Conservation (phyloP, 768 basidiomycete species). For the Erythrobasidium yunnanense region DNA sequence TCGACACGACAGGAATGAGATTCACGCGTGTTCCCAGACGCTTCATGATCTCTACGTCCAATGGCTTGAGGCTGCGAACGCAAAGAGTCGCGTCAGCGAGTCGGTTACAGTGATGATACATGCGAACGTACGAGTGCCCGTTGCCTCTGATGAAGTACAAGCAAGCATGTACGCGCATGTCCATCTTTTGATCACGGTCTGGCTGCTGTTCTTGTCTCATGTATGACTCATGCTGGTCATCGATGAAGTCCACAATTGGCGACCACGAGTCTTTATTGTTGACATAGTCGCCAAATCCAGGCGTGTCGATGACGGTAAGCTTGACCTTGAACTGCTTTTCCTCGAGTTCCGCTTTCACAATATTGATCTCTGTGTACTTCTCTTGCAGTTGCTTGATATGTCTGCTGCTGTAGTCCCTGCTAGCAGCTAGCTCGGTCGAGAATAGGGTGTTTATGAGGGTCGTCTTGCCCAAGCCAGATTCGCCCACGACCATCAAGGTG, state of each 20-base stretch:
- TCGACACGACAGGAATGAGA: slow-evolving; percentile 91
- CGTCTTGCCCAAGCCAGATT: slow-evolving; percentile 84
- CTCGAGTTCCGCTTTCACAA: slow-evolving; percentile 98
- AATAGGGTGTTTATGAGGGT: slow-evolving; percentile 96
- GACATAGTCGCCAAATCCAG: slow-evolving; percentile 99
- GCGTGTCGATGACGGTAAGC: slow-evolving; percentile 96
- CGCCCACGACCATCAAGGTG: slow-evolving; percentile 99
- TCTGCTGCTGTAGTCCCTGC: slow-evolving; percentile 79
- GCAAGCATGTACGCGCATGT: slow-evolving; percentile 91
- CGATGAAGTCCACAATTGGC: slow-evolving; percentile 94
- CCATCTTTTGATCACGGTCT: slow-evolving; percentile 83
- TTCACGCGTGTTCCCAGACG: slow-evolving; percentile 95
- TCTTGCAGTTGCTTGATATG: slow-evolving; percentile 85
- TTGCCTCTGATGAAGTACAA: slow-evolving; percentile 93
- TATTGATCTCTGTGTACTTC: slow-evolving; percentile 89
- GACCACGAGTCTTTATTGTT: slow-evolving; percentile 99
- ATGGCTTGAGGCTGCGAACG: slow-evolving; percentile 65
- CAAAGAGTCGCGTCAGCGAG: background rate
- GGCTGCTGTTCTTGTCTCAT: slow-evolving; percentile 89
- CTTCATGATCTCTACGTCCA: slow-evolving; percentile 99
- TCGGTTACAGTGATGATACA: background rate
- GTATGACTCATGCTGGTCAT: slow-evolving; percentile 46
- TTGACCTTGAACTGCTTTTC: slow-evolving; percentile 99
- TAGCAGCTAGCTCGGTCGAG: slow-evolving; percentile 82
- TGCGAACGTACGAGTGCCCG: slow-evolving; percentile 70